Conservation (phyloP, 2,329 filamentous ascomycete genomes). For the Rutstroemia sp. region DNA sequence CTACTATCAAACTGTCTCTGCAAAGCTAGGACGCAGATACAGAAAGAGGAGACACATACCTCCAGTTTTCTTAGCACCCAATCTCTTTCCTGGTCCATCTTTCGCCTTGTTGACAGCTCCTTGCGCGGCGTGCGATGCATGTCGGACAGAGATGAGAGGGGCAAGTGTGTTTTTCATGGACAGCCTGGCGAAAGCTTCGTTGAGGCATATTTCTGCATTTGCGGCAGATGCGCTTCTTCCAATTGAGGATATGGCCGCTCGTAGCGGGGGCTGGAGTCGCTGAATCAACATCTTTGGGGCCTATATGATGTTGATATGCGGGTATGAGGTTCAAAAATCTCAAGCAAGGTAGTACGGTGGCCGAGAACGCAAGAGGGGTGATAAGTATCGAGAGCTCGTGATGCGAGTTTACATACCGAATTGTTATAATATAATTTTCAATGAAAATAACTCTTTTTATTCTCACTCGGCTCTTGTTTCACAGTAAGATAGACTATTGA, state of each 20-base stretch:
- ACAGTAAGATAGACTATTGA: too few species aligned
- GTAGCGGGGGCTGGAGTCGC: constrained; percentile 38
- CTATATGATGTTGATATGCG: not conserved
- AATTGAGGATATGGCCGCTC: constrained; percentile 31
- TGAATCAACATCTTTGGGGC: constrained; percentile 33
- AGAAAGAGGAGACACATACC: constrained; percentile 43
- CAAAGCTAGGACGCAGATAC: not conserved
- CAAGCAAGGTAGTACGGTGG: constrained; percentile 2
- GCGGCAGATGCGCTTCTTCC: constrained; percentile 12
- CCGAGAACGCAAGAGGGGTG: not conserved
- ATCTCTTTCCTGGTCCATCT: constrained; percentile 70
- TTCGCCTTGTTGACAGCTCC: constrained; percentile 64
- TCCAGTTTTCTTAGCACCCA: constrained; percentile 89
- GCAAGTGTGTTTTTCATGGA: constrained; percentile 14
- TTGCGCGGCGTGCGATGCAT: constrained; percentile 46
- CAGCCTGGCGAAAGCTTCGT: constrained; percentile 25
- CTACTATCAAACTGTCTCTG: not conserved
- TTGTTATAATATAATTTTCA: too few species aligned
- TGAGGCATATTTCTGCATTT: constrained; percentile 18
- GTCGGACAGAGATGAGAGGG: constrained; percentile 22
- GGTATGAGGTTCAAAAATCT: constrained; percentile 1
- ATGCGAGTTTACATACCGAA: not conserved
- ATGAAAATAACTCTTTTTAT: too few species aligned
- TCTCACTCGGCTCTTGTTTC: too few species aligned
- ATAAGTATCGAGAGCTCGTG: not conserved